Evolutionary conservation across 306 rosid genomes (phyloP), one percentile per base, ranked within the genome.

Genomic region (Potentilla sterilis): DNA sequence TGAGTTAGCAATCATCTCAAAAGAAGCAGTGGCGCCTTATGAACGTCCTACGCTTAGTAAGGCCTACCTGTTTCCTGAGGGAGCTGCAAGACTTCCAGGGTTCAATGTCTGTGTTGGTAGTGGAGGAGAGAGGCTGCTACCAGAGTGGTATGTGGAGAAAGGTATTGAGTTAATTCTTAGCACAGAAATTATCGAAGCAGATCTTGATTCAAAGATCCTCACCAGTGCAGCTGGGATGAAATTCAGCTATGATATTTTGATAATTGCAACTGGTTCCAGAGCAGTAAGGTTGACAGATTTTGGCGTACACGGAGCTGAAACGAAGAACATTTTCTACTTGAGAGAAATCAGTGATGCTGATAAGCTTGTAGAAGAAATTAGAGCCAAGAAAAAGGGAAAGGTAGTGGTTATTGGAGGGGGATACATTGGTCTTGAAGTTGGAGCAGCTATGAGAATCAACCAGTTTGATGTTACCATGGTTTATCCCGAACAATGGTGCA

Each of bases 31-130:
- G n/a, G 85, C 81, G 2, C 89, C 89, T 35, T 86, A 86, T 16
- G 89, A 86, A 37, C 87, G 86, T 6, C 89, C 89, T 1, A 52
- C 85, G 1, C 85, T 80, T 40, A 86, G 89, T 75, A 86, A 86
- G 69, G 79, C 77, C 35, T 86, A 83, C 73, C 77, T 86, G 65
- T 63, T 78, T 49, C 89, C 85, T 2, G 71, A 80, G 37, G 40
- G 76, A 16, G 69, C 87, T 1, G 46, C 85, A n/a, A 83, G 87
- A 73, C 79, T 86, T 19, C 89, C 86, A 0, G 72, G 24, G 34
- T 86, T 86, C 81, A 68, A 83, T 63, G 89, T 83, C 37, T 86
- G 89, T 41, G 87, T 86, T 18, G 89, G 87, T 69, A 86, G 87
- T 78, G 87, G 89, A 54, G 87, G 89, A 4, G 77, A 80, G 65